phyloP scores from a whole-genome alignment of 129 eudicot species.

The Chrysanthemum seticuspe region DNA sequence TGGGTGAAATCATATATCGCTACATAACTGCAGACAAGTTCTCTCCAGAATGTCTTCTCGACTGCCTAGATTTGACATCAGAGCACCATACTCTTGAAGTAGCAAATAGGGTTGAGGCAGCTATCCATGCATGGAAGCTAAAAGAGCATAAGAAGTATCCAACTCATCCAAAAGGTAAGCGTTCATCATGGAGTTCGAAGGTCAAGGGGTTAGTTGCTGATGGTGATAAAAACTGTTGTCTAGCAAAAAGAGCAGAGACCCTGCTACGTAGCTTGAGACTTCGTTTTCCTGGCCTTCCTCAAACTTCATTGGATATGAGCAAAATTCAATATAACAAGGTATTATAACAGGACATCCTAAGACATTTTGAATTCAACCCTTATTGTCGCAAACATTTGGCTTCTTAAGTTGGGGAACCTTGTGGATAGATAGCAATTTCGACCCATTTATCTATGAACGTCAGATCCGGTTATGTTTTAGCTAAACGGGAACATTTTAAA shows the following conservation, averaged over 20 bases:
- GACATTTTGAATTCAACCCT: slow-evolving; percentile 4
- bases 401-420: background rate
- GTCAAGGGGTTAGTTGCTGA: slow-evolving; percentile 82
- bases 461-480: background rate
- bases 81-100: slow-evolving; percentile 83
- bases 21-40: slow-evolving; percentile 83
- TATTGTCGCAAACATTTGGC: background rate
- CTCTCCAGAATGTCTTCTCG: slow-evolving; percentile 88
- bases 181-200: slow-evolving; percentile 72
- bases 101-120: slow-evolving; percentile 83
- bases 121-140: slow-evolving; percentile 83
- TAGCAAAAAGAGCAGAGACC: slow-evolving; percentile 78
- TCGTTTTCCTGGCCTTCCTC: slow-evolving; percentile 91
- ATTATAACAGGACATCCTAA: background rate
- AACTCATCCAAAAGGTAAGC: slow-evolving; percentile 49
- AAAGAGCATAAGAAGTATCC: slow-evolving; percentile 59
- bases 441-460: background rate
- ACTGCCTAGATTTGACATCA: slow-evolving; percentile 84
- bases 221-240: slow-evolving; percentile 51
- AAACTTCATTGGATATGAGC: slow-evolving; percentile 93
- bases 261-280: slow-evolving; percentile 62
- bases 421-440: background rate
- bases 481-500: background rate
- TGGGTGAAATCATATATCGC: slow-evolving; percentile 85
- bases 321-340: slow-evolving; percentile 96